Evolutionary conservation across 2,329 filamentous ascomycete species (phyloP).

Genomic region (Aureobasidium sp.): DNA sequence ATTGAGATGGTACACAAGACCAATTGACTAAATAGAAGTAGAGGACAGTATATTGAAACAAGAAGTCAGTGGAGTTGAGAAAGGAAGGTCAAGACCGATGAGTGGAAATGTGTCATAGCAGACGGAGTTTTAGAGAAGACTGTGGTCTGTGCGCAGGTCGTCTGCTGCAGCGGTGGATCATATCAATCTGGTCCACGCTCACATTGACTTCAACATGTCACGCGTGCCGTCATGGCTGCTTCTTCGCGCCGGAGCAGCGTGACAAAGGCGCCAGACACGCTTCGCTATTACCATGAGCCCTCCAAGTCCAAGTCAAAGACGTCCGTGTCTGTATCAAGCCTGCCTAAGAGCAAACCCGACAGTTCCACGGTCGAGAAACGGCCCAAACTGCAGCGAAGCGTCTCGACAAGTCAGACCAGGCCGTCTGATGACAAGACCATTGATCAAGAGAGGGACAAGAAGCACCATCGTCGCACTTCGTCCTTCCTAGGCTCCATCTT

Average conservation of each 20-base stretch:
- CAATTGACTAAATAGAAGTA: not conserved
- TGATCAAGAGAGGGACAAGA: not conserved
- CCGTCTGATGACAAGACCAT: not conserved
- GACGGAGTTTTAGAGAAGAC: not conserved
- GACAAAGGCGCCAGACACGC: not conserved
- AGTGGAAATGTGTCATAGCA: constrained; percentile 14
- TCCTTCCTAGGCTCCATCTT: constrained; percentile 23
- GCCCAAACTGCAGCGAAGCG: constrained; percentile 8
- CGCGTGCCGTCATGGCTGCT: not conserved
- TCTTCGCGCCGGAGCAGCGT: not conserved
- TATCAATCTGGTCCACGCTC: not conserved
- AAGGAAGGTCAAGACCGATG: constrained; percentile 7
- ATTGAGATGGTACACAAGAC: not conserved
- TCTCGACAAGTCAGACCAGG: not conserved
- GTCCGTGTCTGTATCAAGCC: not conserved
- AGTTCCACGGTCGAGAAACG: not conserved
- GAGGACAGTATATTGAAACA: not conserved
- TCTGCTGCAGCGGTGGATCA: not conserved
- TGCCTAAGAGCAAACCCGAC: not conserved
- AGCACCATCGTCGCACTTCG: constrained; percentile 4
- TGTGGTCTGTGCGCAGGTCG: not conserved
- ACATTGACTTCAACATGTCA: too few species aligned
- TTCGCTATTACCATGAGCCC: constrained; percentile 2
- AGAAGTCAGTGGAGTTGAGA: not conserved
- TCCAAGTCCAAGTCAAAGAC: not conserved